These are phyloP conservation scores for Collybiopsis confluens DNA, from an alignment of 768 basidiomycete species.

Conservation along the genomic window DNA sequence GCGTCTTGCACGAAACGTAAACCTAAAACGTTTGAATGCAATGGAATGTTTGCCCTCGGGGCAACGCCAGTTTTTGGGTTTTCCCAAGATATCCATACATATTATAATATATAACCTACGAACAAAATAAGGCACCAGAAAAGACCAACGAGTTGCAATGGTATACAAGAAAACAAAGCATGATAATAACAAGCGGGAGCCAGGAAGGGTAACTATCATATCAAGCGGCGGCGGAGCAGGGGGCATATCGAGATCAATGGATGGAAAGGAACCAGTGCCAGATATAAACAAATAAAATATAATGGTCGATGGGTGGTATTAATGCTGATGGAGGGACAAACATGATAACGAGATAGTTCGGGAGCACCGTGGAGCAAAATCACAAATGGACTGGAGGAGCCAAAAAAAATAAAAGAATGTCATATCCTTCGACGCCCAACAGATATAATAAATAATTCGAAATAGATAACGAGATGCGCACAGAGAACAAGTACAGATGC, in stretches of 20 bases:
- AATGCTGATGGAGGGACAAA: background rate
- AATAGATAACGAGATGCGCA: conserved; percentile 1
- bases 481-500: conserved; percentile 4
- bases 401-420: background rate
- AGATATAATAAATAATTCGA: conserved; percentile 6
- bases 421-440: background rate
- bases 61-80: background rate
- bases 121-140: background rate
- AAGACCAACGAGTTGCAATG: background rate
- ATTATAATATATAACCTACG: conserved; percentile 5
- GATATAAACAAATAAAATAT: background rate
- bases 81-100: background rate
- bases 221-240: background rate
- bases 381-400: background rate
- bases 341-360: background rate
- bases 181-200: background rate
- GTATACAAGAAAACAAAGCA: conserved; percentile 6
- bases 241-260: background rate
- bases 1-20: conserved; percentile 2
- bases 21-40: background rate
- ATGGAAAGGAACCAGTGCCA: background rate
- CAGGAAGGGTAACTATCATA: background rate
- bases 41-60: background rate
- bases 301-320: background rate
- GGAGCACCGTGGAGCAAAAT: background rate